These are phyloP conservation scores for Pseudogymnoascus sp. DNA, from an alignment of 2,329 filamentous ascomycete genomes.

Conservation along the genomic window DNA sequence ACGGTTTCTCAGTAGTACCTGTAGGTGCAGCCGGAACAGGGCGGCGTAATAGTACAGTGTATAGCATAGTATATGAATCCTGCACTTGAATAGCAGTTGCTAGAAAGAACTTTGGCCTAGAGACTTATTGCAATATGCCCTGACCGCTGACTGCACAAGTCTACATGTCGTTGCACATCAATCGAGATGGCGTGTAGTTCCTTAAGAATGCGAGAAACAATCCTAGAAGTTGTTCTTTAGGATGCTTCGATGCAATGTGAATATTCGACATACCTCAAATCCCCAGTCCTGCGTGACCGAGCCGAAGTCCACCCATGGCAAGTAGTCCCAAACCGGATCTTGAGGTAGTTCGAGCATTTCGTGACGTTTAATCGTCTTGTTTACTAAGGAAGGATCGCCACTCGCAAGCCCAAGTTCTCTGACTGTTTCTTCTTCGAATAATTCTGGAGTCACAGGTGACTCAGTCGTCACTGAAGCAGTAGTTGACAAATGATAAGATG, in stretches of 20 bases:
- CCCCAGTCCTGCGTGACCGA: slow-evolving; percentile 3
- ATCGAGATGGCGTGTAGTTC: background rate
- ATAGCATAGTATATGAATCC: no score
- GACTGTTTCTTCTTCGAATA: background rate
- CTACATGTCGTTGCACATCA: background rate
- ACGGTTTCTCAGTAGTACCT: background rate
- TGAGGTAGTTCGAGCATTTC: background rate
- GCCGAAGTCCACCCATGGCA: background rate
- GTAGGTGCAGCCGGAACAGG: background rate
- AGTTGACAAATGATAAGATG: background rate
- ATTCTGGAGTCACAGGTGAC: background rate
- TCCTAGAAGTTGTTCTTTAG: background rate
- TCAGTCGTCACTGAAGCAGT: background rate
- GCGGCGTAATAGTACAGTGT: no score
- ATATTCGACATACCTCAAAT: background rate
- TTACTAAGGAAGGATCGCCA: slow-evolving; percentile 1
- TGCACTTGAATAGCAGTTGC: no score
- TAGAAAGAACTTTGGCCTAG: no score
- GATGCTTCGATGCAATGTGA: background rate
- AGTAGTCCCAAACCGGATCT: background rate
- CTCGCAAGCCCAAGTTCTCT: slow-evolving; percentile 4
- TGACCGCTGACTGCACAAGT: no score
- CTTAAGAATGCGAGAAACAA: slow-evolving; percentile 1
- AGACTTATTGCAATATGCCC: no score
- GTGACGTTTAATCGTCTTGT: slow-evolving; percentile 1